Conservation (phyloP, 2,329 filamentous ascomycete species). For the Neofusicoccum kwambonambiense region DNA sequence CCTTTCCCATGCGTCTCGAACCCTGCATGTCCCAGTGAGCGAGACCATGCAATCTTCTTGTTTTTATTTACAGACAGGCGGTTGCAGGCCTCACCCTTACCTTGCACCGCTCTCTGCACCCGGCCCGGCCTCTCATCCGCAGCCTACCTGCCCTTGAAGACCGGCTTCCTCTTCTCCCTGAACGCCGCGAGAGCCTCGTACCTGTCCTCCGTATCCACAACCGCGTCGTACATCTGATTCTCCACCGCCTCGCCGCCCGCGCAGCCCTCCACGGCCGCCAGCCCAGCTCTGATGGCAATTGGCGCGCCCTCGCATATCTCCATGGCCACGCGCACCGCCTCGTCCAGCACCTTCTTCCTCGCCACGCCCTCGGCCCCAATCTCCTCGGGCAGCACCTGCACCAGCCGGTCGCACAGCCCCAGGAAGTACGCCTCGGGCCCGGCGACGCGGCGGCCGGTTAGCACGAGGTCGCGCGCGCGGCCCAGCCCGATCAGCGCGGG, state of each 20-base stretch:
- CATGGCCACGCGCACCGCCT: slow-evolving; percentile 73
- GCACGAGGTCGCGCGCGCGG: slow-evolving; percentile 83
- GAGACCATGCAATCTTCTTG: neutral
- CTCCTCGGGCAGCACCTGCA: slow-evolving; percentile 69
- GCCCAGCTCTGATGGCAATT: slow-evolving; percentile 73
- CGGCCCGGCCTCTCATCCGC: no score
- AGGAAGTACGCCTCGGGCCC: slow-evolving; percentile 88
- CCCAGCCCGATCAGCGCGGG: slow-evolving; percentile 75
- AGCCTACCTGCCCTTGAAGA: slow-evolving; percentile 57
- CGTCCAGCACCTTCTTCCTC: slow-evolving; percentile 66
- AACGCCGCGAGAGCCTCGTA: slow-evolving; percentile 88
- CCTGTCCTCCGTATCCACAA: slow-evolving; percentile 81
- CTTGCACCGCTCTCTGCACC: neutral
- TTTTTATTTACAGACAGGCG: neutral
- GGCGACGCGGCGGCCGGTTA: slow-evolving; percentile 83
- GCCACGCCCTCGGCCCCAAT: slow-evolving; percentile 53
- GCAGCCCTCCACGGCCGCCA: slow-evolving; percentile 73
- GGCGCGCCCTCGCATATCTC: slow-evolving; percentile 91
- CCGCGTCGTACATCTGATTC: slow-evolving; percentile 80
- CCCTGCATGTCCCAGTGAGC: neutral
- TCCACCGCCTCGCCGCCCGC: slow-evolving; percentile 70
- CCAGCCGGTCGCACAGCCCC: slow-evolving; percentile 84
- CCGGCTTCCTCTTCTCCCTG: slow-evolving; percentile 68
- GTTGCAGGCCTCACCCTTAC: neutral
- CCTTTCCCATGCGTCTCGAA: neutral